Evolutionary conservation across 176 grass and related monocot species (phyloP).

Genomic region (Rhynchospora pubera): DNA sequence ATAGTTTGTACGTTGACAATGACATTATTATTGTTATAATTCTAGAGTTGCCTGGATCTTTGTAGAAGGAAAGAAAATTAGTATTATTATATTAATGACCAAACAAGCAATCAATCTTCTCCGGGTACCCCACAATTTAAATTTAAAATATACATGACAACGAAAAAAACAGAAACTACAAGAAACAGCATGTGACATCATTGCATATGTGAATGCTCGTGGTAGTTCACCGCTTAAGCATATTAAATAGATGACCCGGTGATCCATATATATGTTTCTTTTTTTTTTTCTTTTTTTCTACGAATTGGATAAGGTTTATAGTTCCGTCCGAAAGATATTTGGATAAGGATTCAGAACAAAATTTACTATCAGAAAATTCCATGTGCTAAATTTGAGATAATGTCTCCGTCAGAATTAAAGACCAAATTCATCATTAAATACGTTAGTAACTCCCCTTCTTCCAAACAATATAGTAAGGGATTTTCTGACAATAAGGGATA

Average conservation of each 20-base stretch:
- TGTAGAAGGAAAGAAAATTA: background rate
- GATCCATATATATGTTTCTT: background rate
- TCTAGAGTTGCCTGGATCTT: background rate
- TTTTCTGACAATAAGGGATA: background rate
- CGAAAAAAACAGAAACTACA: background rate
- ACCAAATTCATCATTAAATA: background rate
- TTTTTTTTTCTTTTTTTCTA: background rate
- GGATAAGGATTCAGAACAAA: background rate
- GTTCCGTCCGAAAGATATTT: background rate
- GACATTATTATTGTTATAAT: background rate
- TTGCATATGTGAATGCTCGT: background rate
- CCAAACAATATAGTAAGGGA: background rate
- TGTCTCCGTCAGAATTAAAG: background rate
- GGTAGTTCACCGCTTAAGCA: background rate
- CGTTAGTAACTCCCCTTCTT: background rate
- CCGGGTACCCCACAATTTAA: background rate
- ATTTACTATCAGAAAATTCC: background rate
- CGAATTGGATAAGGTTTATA: background rate
- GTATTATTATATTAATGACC: background rate
- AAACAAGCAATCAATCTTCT: background rate
- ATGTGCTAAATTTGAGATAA: background rate
- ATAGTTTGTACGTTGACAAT: background rate
- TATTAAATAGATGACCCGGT: background rate
- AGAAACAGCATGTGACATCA: background rate
- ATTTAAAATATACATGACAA: background rate